Percentiles rank a stretch among this genome's conserved stretches.
Evolutionary conservation across 164 flowering plant genomes (phyloP).

Genomic region (Kalanchoe fedtschenkoi): DNA sequence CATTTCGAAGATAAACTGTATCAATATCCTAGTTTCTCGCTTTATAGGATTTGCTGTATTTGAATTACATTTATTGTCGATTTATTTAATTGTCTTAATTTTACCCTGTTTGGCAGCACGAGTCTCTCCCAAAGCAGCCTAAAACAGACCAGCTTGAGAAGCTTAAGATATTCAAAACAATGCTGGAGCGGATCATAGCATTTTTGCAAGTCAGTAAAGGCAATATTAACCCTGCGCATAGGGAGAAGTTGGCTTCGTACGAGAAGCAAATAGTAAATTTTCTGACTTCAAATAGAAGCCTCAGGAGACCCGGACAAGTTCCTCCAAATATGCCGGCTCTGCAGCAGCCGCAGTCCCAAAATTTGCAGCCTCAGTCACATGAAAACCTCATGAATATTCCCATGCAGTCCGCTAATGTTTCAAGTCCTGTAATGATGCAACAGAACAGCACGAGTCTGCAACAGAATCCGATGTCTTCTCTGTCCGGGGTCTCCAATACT

Average conservation of each 20-base stretch:
- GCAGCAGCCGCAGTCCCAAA: conserved; percentile 52
- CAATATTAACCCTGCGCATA: conserved; percentile 23
- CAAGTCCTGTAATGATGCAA: conserved; percentile 37
- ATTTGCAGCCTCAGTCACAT: conserved; percentile 45
- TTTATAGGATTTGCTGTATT: not conserved
- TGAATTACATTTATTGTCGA: not conserved
- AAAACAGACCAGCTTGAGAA: conserved; percentile 54
- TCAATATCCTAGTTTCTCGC: not conserved
- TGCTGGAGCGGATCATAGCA: conserved; percentile 49
- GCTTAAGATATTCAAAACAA: conserved; percentile 33
- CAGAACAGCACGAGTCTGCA: conserved; percentile 36
- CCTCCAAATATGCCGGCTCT: conserved; percentile 33
- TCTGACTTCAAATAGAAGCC: conserved; percentile 38
- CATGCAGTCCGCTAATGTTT: conserved; percentile 47
- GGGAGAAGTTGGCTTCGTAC: conserved; percentile 51
- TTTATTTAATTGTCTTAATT: not conserved
- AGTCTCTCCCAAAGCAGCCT: conserved; percentile 49
- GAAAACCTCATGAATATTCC: conserved; percentile 66
- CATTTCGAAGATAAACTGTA: too few species aligned
- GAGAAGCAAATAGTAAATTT: conserved; percentile 66
- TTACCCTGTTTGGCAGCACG: conserved; percentile 38
- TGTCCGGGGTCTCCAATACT: conserved; percentile 30
- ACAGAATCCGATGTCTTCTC: conserved; percentile 38
- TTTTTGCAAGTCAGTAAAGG: conserved; percentile 44
- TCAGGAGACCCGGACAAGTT: conserved; percentile 41